These are phyloP conservation scores for Trypanosoma boissoni DNA, from an alignment of 208 protist genomes.

Conservation along the genomic window DNA sequence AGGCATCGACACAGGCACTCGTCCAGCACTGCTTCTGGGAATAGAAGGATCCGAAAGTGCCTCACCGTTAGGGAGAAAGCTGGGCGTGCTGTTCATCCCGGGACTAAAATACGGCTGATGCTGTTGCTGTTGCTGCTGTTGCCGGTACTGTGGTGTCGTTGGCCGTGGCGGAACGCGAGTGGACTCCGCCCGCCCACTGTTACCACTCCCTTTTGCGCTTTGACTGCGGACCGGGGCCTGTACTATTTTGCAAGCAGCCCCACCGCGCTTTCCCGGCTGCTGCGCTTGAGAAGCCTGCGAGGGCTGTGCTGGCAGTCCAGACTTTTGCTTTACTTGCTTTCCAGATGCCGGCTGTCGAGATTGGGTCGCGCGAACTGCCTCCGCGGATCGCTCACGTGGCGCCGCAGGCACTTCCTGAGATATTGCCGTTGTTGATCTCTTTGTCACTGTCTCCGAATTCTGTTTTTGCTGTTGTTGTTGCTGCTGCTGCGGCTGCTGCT, in stretches of 20 bases:
- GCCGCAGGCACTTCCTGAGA: background rate
- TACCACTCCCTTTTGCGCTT: constrained; percentile 13
- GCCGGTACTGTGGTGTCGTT: background rate
- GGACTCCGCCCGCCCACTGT: background rate
- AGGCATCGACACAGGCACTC: no score
- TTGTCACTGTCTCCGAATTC: constrained; percentile 6
- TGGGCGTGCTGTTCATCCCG: no score
- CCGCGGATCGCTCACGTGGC: constrained; percentile 1
- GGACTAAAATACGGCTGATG: background rate
- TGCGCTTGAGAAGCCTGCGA: background rate
- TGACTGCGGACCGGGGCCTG: background rate
- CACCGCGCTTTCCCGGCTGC: no score
- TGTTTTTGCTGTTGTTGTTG: constrained; percentile 11
- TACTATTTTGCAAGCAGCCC: no score
- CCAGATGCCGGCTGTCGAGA: background rate
- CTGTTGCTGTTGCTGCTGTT: constrained; percentile 14
- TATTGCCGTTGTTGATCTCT: constrained; percentile 18
- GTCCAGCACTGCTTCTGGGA: no score
- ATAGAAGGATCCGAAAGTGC: background rate
- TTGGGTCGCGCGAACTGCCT: background rate
- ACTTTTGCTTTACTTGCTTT: constrained; percentile 1
- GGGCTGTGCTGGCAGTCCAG: background rate
- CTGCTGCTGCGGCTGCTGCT: constrained; percentile 9
- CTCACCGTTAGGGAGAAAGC: background rate
- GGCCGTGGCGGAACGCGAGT: background rate